A percentile compares a stretch with the other conserved stretches of the same genome.
Conservation (phyloP, 805 yeast species). For the Hanseniaspora meyeri region DNA sequence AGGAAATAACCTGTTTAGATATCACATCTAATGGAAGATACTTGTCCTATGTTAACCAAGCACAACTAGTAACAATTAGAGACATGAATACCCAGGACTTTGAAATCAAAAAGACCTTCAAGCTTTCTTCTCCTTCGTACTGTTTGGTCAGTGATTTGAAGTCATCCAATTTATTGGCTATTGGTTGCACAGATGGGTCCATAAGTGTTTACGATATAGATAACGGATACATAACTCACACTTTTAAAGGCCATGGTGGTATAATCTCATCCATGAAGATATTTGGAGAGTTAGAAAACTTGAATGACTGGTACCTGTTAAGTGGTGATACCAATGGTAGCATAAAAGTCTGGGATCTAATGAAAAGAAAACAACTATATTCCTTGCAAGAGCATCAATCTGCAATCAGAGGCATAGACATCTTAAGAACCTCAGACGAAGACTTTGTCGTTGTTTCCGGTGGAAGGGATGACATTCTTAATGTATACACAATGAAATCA, state of each 20-base stretch:
- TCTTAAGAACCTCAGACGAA: constrained; percentile 34
- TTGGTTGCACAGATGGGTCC: constrained; percentile 91
- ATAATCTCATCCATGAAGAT: constrained; percentile 67
- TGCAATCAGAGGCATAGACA: constrained; percentile 77
- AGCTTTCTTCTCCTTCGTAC: constrained; percentile 68
- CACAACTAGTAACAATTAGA: constrained; percentile 66
- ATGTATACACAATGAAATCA: constrained; percentile 38
- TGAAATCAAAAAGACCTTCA: constrained; percentile 39
- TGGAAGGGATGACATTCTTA: constrained; percentile 69
- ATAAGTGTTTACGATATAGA: constrained; percentile 86
- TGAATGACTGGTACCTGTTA: constrained; percentile 64
- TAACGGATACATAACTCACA: constrained; percentile 78
- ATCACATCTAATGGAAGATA: constrained; percentile 64
- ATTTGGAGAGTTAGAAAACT: constrained; percentile 52
- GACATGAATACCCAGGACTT: constrained; percentile 25
- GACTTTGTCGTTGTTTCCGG: constrained; percentile 51
- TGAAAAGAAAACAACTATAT: constrained; percentile 54
- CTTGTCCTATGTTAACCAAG: constrained; percentile 66
- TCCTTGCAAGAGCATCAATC: constrained; percentile 63
- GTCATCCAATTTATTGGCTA: constrained; percentile 75
- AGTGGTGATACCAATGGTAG: constrained; percentile 53
- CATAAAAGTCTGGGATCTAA: constrained; percentile 51
- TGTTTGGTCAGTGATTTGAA: constrained; percentile 55
- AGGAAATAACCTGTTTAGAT: constrained; percentile 58
- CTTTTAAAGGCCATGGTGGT: constrained; percentile 85